Evolutionary conservation across 192 early-diverging fungal genomes (phyloP), one percentile per base, ranked within the genome.

Genomic region (Spinellus fusiger): DNA sequence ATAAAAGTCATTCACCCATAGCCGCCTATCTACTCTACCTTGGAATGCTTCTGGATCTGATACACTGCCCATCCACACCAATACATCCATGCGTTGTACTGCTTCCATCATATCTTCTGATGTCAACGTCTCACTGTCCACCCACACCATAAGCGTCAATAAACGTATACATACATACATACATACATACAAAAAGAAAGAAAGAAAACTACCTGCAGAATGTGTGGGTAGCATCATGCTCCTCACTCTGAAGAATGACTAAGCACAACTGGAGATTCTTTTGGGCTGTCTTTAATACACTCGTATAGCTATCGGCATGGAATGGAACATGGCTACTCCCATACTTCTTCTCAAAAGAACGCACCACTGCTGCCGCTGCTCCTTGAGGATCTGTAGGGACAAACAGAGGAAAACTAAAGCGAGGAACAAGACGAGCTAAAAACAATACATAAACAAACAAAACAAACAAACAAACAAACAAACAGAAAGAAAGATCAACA

Each of bases 41-140:
- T 86, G 81, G 53, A 78, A 93, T 27, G 80, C 84, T 65, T 93
- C 89, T 0, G 78, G 66, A 52, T 90, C 82, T 34, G 70, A 62
- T 0, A 93, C 78, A 68, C 90, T 84, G 1, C 89, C 89, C 13
- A 66, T 88, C 91, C 89, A 93, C 12, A 87, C 78, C 23, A 87
- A 2, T 0, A 61, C 20, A 5, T 61, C 29, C n/a, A 49, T 28
- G 10, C 28, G 40, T 4, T 61, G 48, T n/a, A 49, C 26, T 5
- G 49, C 35, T 22, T 49, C 32, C 18, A 51, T 18, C 23, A 61
- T 22, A 6, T 64, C 57, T 27, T 67, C 64, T 20, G 78, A 71
- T 5, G 77, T 62, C 49, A 90, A 52, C 3, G 81, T 84, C 18
- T 80, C 64, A 9, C 73, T 73, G 22, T 25, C 13, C 1, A 38